Conservation (phyloP, 2,329 filamentous ascomycete genomes). For the Cadophora gregata region DNA sequence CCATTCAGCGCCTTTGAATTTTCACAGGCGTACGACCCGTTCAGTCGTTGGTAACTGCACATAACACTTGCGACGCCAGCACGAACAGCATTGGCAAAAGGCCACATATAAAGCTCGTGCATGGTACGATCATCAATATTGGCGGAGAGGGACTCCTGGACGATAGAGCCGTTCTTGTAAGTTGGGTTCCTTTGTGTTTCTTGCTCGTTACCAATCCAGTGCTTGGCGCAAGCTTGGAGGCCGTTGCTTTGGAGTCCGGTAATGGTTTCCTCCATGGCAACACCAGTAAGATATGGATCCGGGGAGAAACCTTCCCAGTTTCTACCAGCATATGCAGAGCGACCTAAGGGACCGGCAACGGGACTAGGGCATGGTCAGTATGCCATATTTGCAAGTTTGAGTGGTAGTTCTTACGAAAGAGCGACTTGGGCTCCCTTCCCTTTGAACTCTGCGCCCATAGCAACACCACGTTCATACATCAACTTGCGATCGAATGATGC, state of each 20-base stretch:
- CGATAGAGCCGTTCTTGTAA: slow-evolving; percentile 43
- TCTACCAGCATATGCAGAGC: slow-evolving; percentile 67
- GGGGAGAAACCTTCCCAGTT: slow-evolving; percentile 64
- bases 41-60: slow-evolving; percentile 80
- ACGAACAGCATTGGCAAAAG: slow-evolving; percentile 78
- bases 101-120: slow-evolving; percentile 84
- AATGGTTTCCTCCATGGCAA: slow-evolving; percentile 65
- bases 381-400: slow-evolving; percentile 61
- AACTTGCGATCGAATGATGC: slow-evolving; percentile 79
- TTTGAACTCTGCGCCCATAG: slow-evolving; percentile 79
- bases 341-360: slow-evolving; percentile 69
- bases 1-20: slow-evolving; percentile 83
- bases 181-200: slow-evolving; percentile 50
- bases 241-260: slow-evolving; percentile 57
- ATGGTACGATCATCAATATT: slow-evolving; percentile 79
- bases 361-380: slow-evolving; percentile 33
- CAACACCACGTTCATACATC: slow-evolving; percentile 69
- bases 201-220: slow-evolving; percentile 78
- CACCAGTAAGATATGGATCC: slow-evolving; percentile 54
- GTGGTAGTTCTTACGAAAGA: slow-evolving; percentile 52
- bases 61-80: slow-evolving; percentile 81
- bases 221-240: slow-evolving; percentile 57
- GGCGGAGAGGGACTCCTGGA: slow-evolving; percentile 67
- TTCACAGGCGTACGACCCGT: slow-evolving; percentile 71
- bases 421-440: slow-evolving; percentile 80